Evolutionary conservation across 2,329 filamentous ascomycete species (phyloP), one percentile per base, ranked within the genome.

Genomic region (Aureobasidium zeae): DNA sequence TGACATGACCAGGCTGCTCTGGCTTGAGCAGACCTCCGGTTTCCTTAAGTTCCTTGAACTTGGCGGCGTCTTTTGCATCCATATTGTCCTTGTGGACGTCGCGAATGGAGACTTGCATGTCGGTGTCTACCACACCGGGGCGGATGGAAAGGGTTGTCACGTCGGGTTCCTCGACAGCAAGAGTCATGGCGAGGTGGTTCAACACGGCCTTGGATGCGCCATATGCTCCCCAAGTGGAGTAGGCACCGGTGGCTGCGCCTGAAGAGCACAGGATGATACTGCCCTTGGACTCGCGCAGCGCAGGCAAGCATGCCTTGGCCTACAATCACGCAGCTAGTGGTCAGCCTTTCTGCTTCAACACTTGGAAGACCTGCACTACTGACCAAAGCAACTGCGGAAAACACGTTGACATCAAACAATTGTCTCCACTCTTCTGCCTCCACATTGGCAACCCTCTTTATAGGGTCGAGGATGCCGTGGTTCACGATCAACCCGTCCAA

Each of bases 401-500:
- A 87, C 53, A 96, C 78, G 60, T 96, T 96, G 49, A 86, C 70
- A 53, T 94, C 81, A 62, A 86, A 95, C 7, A 74, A 69, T 2
- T 67, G 63, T 55, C 78, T 81, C 85, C 88, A 95, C 48, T 83
- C 80, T 26, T 83, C 77, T 0, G 78, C 57, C n/a, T 76, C 74
- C 12, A 73, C 71, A 44, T 89, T 75, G 3, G 67, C 77, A 32
- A 96, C 67, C 46, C 75, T 77, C 38, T 76, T 77, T 30, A 93
- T 79, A 1, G 86, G 83, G n/a, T 78, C 74, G 32, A 98, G 65
- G 1, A 79, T 70, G 15, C 87, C 88, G 59, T 98, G 91, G 62
- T 96, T 96, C 49, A 96, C 67, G 10, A 98, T 77, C 32, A 98
- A 60, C 1, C 80, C 83, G 58, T 98, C 87, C 4, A 98, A 64